Evolutionary conservation across 495 filamentous ascomycete genomes (phyloP), one percentile per base, ranked within the genome.

Genomic region (Filosporella fistucella): DNA sequence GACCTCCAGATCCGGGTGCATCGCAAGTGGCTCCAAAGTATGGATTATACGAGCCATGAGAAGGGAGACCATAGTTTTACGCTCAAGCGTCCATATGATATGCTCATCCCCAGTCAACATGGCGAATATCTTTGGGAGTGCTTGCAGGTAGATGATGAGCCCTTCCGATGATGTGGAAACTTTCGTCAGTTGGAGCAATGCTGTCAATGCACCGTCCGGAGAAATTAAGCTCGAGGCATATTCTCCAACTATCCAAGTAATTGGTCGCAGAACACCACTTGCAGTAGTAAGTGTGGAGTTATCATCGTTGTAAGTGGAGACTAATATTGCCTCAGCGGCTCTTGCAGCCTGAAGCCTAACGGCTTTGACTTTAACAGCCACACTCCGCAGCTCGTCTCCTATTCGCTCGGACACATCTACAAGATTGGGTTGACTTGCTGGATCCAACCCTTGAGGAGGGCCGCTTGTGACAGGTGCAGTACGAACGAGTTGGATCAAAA

Each of bases 1-100:
- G n/a, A 97, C 89, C 57, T 97, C 93, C 9, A 98, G 70, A 54
- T 81, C 85, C 0, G 94, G 89, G 60, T 96, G 89, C 4, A 78
- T 75, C 0, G 82, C 74, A 21, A 96, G 65, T 0, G 80, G 73
- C 42, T 95, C 91, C 2, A 95, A 69, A 35, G 89, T 85, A 53
- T 88, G 74, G 18, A 93, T 72, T n/a, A 95, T 75, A 21, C 88
- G 78, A 18, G 84, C 82, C 63, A 94, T 77, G 1, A 94, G 71
- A 17, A 98, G 72, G 13, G 81, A 78, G 6, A 84, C 76, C 50
- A 81, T 80, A 10, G 84, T 80, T 61, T 84, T 86, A 29, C 81
- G 74, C 47, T 78, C 70, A 2, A 72, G 54, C n/a, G 74, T 82
- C 84, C 86, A 91, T 11, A 59, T 55, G 24, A 57, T 64, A 33